Conservation (phyloP, 1,284 basidiomycete species). For the Wolfiporia cocos region DNA sequence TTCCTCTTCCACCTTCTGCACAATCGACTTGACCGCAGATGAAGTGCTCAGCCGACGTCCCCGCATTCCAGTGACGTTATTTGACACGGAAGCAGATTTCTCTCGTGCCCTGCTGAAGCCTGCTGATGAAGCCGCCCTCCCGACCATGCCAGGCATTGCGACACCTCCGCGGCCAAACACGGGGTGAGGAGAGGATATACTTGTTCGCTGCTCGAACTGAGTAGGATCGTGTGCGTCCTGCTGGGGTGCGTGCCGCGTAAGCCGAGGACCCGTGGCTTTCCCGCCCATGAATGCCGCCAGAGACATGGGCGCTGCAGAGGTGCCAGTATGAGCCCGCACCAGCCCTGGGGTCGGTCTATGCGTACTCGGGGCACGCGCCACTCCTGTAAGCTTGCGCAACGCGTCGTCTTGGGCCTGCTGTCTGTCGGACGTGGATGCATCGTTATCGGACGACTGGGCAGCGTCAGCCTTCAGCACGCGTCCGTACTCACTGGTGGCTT, state of each 20-base stretch:
- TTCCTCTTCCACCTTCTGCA: conserved; percentile 30
- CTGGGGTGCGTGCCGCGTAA: conserved; percentile 67
- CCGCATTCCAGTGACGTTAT: conserved; percentile 13
- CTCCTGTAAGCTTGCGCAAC: conserved; percentile 34
- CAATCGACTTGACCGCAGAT: conserved; percentile 26
- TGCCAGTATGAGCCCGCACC: conserved; percentile 6
- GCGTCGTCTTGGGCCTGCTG: conserved; percentile 40
- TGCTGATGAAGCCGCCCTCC: conserved; percentile 21
- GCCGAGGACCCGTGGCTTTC: conserved; percentile 59
- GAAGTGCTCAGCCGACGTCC: conserved; percentile 30
- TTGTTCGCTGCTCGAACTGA: conserved; percentile 57
- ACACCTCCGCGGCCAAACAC: conserved; percentile 67
- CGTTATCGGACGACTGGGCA: conserved; percentile 19
- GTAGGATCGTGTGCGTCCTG: conserved; percentile 58
- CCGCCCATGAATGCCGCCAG: conserved; percentile 78
- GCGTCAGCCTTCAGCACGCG: conserved; percentile 20
- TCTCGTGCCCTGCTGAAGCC: conserved; percentile 15
- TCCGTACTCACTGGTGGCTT: conserved; percentile 18
- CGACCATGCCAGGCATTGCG: conserved; percentile 64
- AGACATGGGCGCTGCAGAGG: conserved; percentile 44
- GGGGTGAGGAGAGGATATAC: conserved; percentile 53
- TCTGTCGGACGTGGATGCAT: conserved; percentile 27
- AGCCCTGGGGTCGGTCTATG: conserved; percentile 11
- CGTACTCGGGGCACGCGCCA: conserved; percentile 7
- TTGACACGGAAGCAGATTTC: conserved; percentile 2